Conservation (phyloP, 1,284 basidiomycete genomes). For the Trichosporon sp. region DNA sequence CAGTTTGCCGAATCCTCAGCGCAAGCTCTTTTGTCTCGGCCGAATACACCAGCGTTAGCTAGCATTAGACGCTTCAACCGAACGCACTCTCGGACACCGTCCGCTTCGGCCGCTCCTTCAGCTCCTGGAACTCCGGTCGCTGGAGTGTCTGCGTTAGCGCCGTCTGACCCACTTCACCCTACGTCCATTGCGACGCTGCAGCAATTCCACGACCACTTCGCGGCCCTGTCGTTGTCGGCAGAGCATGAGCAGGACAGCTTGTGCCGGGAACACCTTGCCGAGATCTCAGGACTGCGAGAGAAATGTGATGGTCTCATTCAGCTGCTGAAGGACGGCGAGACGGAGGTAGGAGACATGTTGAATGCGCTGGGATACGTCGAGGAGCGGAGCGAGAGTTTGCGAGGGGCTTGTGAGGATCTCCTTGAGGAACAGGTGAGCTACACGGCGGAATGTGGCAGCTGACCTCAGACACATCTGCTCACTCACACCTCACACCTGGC, state of each 20-base stretch:
- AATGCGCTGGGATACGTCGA: slow-evolving; percentile 81
- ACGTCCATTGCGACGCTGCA: slow-evolving; percentile 78
- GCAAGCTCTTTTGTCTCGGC: slow-evolving; percentile 51
- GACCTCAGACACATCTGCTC: slow-evolving; percentile 65
- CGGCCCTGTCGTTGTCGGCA: slow-evolving; percentile 79
- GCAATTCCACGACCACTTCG: slow-evolving; percentile 93
- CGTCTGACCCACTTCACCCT: slow-evolving; percentile 47
- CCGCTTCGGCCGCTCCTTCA: slow-evolving; percentile 30
- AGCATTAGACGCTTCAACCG: slow-evolving; percentile 15
- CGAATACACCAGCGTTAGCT: slow-evolving; percentile 25
- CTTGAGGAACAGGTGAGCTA: slow-evolving; percentile 76
- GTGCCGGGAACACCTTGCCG: slow-evolving; percentile 77
- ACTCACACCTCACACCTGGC: slow-evolving; percentile 76
- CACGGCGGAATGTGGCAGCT: slow-evolving; percentile 39
- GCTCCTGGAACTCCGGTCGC: slow-evolving; percentile 26
- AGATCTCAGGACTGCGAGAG: slow-evolving; percentile 70
- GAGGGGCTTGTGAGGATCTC: slow-evolving; percentile 84
- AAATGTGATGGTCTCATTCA: slow-evolving; percentile 72
- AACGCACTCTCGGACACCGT: slow-evolving; percentile 26
- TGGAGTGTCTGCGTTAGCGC: slow-evolving; percentile 9
- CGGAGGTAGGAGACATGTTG: slow-evolving; percentile 75
- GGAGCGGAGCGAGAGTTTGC: slow-evolving; percentile 79
- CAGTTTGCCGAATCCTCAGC: slow-evolving; percentile 40
- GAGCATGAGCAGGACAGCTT: slow-evolving; percentile 88
- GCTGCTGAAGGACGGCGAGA: slow-evolving; percentile 70